Conservation (phyloP, 169 alveolate genomes). For the Cryptosporidium baileyi region DNA sequence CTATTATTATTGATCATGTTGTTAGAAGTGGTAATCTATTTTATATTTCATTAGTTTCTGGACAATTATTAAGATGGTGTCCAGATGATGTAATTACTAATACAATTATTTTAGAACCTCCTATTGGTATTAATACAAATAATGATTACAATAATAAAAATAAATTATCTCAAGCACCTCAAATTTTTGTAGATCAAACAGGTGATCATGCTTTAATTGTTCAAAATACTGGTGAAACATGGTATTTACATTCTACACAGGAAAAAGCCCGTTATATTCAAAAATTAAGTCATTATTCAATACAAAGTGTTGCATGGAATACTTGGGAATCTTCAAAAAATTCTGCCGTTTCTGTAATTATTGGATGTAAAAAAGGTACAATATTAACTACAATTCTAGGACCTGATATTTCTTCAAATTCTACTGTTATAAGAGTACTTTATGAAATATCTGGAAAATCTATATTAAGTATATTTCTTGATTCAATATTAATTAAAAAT, state of each 20-base stretch:
- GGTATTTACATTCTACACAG: constrained; percentile 49
- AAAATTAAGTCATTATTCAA: constrained; percentile 37
- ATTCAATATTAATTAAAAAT: not conserved
- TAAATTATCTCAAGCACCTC: constrained; percentile 12
- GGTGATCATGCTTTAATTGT: constrained; percentile 42
- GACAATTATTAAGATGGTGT: constrained; percentile 55
- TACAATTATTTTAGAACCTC: constrained; percentile 26
- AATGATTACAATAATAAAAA: not conserved
- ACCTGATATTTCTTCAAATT: constrained; percentile 61
- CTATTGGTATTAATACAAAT: constrained; percentile 14
- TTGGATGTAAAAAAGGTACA: constrained; percentile 49
- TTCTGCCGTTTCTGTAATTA: constrained; percentile 33
- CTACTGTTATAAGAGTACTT: constrained; percentile 17
- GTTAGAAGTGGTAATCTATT: constrained; percentile 23
- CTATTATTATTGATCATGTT: constrained; percentile 47
- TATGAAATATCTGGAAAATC: constrained; percentile 28
- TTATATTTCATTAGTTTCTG: constrained; percentile 40
- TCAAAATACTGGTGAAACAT: constrained; percentile 35
- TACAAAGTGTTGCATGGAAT: constrained; percentile 65
- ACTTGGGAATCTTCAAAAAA: constrained; percentile 18
- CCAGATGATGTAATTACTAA: constrained; percentile 48
- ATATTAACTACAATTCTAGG: constrained; percentile 57
- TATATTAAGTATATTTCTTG: constrained; percentile 17
- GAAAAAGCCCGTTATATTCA: constrained; percentile 23
- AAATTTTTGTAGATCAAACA: constrained; percentile 44